phyloP scores from a whole-genome alignment of 2,329 filamentous ascomycete genomes.

The Hypoxylon sp. region DNA sequence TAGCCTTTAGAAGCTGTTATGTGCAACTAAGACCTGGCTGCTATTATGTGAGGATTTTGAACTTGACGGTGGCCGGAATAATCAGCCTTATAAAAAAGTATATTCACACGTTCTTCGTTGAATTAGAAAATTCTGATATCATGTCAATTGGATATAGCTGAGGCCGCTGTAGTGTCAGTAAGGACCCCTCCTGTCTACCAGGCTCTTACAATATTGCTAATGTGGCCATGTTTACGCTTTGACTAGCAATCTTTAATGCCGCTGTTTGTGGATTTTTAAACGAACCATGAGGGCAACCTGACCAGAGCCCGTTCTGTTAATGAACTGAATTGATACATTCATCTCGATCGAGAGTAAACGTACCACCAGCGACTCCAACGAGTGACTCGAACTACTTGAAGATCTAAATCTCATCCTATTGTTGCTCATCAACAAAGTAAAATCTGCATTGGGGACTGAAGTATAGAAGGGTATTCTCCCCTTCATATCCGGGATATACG shows the following conservation, averaged over 20 bases:
- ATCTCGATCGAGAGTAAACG: background rate
- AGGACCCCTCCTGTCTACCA: background rate
- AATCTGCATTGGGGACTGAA: background rate
- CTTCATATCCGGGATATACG: background rate
- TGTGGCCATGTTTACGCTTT: background rate
- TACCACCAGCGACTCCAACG: background rate
- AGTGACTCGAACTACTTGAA: background rate
- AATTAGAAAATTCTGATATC: too few species aligned
- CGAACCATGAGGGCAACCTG: background rate
- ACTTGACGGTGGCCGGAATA: too few species aligned
- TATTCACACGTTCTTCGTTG: too few species aligned
- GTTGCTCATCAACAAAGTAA: background rate
- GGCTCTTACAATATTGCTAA: background rate
- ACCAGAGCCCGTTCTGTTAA: background rate
- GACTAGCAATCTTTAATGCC: background rate
- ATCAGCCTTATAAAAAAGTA: too few species aligned
- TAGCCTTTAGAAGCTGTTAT: too few species aligned
- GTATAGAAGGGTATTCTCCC: conserved; percentile 1
- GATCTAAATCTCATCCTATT: background rate
- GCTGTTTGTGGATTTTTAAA: background rate
- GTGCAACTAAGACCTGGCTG: too few species aligned
- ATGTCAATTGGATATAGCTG: too few species aligned
- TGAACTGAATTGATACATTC: background rate
- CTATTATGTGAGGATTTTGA: too few species aligned
- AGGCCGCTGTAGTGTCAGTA: too few species aligned